These are phyloP conservation scores for Diaporthe capsici DNA, from an alignment of 2,329 filamentous ascomycete species.

Conservation along the genomic window DNA sequence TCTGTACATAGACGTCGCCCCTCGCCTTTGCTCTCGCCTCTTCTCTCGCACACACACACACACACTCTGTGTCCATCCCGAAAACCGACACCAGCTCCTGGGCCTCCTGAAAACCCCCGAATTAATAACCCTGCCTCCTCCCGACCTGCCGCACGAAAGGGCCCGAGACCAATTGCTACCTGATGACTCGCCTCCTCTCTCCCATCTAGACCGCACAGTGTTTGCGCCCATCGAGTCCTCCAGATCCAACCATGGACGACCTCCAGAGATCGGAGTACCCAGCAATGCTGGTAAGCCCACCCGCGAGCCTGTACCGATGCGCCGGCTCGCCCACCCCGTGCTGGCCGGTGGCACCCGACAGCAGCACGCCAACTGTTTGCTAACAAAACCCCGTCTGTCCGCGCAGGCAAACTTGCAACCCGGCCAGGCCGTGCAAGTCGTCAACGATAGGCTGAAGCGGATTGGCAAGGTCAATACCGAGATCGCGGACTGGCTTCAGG, in stretches of 20 bases:
- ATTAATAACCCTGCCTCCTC: neutral
- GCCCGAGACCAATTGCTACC: slow-evolving; percentile 25
- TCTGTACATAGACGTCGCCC: slow-evolving; percentile 23
- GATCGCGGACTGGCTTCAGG: slow-evolving; percentile 97
- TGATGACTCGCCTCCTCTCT: slow-evolving; percentile 34
- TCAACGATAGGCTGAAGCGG: slow-evolving; percentile 89
- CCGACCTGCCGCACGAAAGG: slow-evolving; percentile 21
- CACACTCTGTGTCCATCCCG: neutral
- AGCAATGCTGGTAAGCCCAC: slow-evolving; percentile 82
- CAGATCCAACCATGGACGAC: slow-evolving; percentile 72
- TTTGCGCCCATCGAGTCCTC: slow-evolving; percentile 44
- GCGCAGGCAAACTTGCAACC: slow-evolving; percentile 84
- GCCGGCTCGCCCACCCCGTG: slow-evolving; percentile 12
- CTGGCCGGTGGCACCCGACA: slow-evolving; percentile 18
- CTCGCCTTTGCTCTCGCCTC: slow-evolving; percentile 1
- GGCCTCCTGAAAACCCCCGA: slow-evolving; percentile 10
- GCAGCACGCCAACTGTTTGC: slow-evolving; percentile 24
- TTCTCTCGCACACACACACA: neutral
- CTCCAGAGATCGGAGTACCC: slow-evolving; percentile 92
- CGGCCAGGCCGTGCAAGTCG: slow-evolving; percentile 81
- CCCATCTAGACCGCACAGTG: slow-evolving; percentile 17
- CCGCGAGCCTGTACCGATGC: slow-evolving; percentile 33
- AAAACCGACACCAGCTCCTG: slow-evolving; percentile 1
- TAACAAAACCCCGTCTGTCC: slow-evolving; percentile 40
- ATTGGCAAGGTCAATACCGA: slow-evolving; percentile 89